These are phyloP conservation scores for Floccularia luteovirens DNA, from an alignment of 768 basidiomycete genomes.

Conservation along the genomic window DNA sequence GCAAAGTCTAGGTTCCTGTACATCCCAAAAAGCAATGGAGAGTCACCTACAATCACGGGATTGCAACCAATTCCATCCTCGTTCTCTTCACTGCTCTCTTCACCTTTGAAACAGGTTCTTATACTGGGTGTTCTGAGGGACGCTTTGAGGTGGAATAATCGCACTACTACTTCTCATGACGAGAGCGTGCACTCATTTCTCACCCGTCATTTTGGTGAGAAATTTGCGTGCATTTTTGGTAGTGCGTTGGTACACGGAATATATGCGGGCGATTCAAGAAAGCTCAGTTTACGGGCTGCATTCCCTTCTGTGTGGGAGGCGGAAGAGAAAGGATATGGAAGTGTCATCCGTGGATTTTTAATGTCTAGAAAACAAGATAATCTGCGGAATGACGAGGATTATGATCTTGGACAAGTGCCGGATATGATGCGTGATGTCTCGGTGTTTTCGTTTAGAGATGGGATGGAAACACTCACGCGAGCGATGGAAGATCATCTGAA, in stretches of 20 bases:
- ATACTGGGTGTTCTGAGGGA: conserved; percentile 53
- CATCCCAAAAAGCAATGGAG: conserved; percentile 25
- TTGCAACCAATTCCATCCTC: conserved; percentile 46
- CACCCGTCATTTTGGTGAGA: conserved; percentile 60
- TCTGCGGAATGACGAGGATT: conserved; percentile 10
- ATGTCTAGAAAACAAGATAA: conserved; percentile 11
- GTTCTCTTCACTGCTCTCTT: conserved; percentile 24
- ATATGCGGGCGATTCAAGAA: conserved; percentile 79
- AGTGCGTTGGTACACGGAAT: conserved; percentile 88
- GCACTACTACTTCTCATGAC: conserved; percentile 39
- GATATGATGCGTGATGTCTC: conserved; percentile 50
- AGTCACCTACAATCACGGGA: conserved; percentile 25
- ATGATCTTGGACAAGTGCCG: conserved; percentile 36
- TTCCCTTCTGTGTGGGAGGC: conserved; percentile 71
- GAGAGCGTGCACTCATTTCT: conserved; percentile 81
- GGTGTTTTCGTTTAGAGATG: conserved; percentile 77
- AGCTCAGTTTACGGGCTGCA: conserved; percentile 67
- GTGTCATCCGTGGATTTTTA: conserved; percentile 56
- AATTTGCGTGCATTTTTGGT: conserved; percentile 68
- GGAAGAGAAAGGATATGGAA: conserved; percentile 62
- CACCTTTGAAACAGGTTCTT: conserved; percentile 34
- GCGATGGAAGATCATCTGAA: conserved; percentile 43
- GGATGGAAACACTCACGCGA: conserved; percentile 59
- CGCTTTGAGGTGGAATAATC: conserved; percentile 40
- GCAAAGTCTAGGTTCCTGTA: conserved; percentile 74